Percentiles rank a stretch among this genome's conserved stretches.
Evolutionary conservation across 768 basidiomycete genomes (phyloP).

Genomic region (Tephrocybe rancida): DNA sequence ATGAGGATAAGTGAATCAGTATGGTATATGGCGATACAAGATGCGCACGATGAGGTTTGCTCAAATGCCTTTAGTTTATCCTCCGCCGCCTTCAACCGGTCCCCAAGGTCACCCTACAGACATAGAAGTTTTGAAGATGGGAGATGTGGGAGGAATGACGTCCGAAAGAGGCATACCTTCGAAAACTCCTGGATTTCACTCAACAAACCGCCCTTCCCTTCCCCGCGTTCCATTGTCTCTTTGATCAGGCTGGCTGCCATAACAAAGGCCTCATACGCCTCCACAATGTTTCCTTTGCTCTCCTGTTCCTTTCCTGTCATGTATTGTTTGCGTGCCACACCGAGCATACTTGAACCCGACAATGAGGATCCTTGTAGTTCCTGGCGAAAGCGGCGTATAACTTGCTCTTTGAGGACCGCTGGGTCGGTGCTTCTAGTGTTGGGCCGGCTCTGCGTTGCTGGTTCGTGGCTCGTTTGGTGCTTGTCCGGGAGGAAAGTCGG

Average conservation of each 20-base stretch:
- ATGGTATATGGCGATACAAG: background rate
- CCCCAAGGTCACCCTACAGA: conserved; percentile 36
- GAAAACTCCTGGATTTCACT: conserved; percentile 69
- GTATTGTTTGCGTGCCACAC: conserved; percentile 60
- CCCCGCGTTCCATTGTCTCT: conserved; percentile 60
- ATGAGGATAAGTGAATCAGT: conserved; percentile 3
- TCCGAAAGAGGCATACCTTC: conserved; percentile 46
- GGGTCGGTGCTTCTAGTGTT: conserved; percentile 34
- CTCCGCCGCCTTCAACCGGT: conserved; percentile 44
- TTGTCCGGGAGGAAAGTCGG: conserved; percentile 16
- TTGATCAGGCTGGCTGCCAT: conserved; percentile 61
- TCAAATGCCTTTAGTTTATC: conserved; percentile 50
- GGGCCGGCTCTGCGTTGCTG: conserved; percentile 26
- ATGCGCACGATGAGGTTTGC: conserved; percentile 32
- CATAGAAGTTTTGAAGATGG: background rate
- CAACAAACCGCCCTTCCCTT: conserved; percentile 56
- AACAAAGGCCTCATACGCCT: conserved; percentile 60
- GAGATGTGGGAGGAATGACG: conserved; percentile 4
- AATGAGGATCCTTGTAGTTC: conserved; percentile 41
- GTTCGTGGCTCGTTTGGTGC: conserved; percentile 19
- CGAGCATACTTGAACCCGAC: conserved; percentile 63
- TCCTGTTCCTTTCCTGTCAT: conserved; percentile 54
- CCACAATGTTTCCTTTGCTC: conserved; percentile 58
- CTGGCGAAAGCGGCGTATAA: conserved; percentile 30
- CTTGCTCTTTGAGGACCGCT: conserved; percentile 45